Conservation (phyloP, 331 rosid species). For the Prunus yedoensis region DNA sequence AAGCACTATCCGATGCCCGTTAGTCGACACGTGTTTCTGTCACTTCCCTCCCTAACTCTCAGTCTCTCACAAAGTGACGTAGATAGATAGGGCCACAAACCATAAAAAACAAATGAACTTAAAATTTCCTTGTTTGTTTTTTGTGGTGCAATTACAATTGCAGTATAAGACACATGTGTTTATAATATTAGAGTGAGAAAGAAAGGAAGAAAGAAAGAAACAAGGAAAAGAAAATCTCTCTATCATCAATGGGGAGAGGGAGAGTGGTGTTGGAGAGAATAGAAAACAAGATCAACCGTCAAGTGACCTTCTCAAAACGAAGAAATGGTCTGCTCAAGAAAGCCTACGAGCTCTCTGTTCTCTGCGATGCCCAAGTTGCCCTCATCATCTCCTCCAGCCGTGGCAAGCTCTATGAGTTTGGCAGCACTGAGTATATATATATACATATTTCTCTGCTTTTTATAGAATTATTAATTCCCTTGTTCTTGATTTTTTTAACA, state of each 20-base stretch:
- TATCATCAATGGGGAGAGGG: slow-evolving; percentile 40
- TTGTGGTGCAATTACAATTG: no score
- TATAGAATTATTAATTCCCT: no score
- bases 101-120: background rate
- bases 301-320: slow-evolving; percentile 53
- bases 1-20: background rate
- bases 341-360: slow-evolving; percentile 50
- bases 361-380: slow-evolving; percentile 52
- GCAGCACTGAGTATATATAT: slow-evolving; percentile 18
- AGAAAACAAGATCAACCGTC: slow-evolving; percentile 52
- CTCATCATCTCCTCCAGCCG: slow-evolving; percentile 46
- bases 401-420: slow-evolving; percentile 47
- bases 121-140: no score
- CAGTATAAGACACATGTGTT: no score
- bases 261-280: slow-evolving; percentile 50
- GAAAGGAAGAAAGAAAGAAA: slow-evolving; percentile 1
- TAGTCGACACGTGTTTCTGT: background rate
- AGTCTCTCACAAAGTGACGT: background rate
- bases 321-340: slow-evolving; percentile 50
- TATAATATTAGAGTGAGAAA: background rate
- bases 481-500: no score
- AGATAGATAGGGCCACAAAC: background rate
- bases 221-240: background rate
- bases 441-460: no score
- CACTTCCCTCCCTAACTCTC: background rate